phyloP scores from a whole-genome alignment of 2,329 filamentous ascomycete genomes.

The Aspergillaceae sp. region DNA sequence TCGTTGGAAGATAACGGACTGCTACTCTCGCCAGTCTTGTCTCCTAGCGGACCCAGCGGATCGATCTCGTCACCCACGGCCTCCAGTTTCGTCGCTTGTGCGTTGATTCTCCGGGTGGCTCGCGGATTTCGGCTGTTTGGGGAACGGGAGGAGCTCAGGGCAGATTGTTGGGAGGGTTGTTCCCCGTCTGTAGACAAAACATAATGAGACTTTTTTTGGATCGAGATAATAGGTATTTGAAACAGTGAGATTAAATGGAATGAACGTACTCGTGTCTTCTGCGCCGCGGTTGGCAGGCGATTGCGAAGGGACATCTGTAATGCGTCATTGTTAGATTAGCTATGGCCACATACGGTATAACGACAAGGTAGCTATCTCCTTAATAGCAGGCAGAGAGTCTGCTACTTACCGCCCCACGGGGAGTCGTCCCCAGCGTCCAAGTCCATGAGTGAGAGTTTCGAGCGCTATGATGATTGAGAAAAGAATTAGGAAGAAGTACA shows the following conservation, averaged over 20 bases:
- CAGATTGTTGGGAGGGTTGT: constrained; percentile 25
- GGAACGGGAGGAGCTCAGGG: constrained; percentile 38
- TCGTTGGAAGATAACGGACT: constrained; percentile 35
- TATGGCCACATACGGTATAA: not conserved
- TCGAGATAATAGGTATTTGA: not conserved
- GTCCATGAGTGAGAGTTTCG: constrained; percentile 25
- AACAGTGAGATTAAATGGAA: constrained; percentile 1
- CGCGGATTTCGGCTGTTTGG: constrained; percentile 44
- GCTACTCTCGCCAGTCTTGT: constrained; percentile 24
- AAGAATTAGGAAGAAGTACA: not conserved
- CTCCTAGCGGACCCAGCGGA: constrained; percentile 53
- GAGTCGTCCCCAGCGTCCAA: constrained; percentile 36
- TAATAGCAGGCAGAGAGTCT: too few species aligned
- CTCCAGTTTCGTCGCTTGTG: constrained; percentile 54
- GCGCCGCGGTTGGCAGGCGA: constrained; percentile 21
- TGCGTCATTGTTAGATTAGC: not conserved
- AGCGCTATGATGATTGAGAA: not conserved
- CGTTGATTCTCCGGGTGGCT: constrained; percentile 49
- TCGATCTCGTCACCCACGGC: constrained; percentile 55
- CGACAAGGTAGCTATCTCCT: not conserved
- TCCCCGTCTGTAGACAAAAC: constrained; percentile 15
- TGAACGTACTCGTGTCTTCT: constrained; percentile 24
- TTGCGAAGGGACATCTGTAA: constrained; percentile 40
- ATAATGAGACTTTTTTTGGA: not conserved
- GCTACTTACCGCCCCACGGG: constrained; percentile 41